Base-by-base conservation (phyloP, 805 yeast species). In the Saturnispora saitoi region DNA sequence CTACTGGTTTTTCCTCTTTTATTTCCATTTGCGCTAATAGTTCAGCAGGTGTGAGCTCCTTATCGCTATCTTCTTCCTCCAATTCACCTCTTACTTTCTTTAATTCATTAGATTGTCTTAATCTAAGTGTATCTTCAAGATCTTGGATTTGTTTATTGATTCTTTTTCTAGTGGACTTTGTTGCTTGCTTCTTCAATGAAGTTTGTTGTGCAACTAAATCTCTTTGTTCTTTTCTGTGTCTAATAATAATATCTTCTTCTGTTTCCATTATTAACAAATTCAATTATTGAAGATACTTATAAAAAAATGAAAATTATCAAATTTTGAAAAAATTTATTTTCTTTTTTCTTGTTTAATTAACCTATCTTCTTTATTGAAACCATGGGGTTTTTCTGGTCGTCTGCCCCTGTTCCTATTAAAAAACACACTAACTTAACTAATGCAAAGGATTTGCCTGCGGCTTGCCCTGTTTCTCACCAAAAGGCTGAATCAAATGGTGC, bases 351-450 rank as follows among this genome's bases (percentile, higher is more conserved):
- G 14, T 31, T 32, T n/a, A 15, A 5, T 17, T 20, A 10, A 17
- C 37, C 32, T 36, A 14, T 28, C 15, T 30, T 26, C n/a, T 10
- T 12, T 9, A 20, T 7, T 14, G 5, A n/a, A 49, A 50, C 8
- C 15, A 54, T 54, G 96, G 96, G 95, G 56, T 86, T 93, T 87
- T 86, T 88, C 63, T 88, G 96, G 96, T 83, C 91, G 14, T 49
- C 52, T n/a, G 28, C 31, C 19, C 48, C 52, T 28, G 42, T 32
- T 6, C 42, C 49, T 40, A 9, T 3, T 24, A 24, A 24, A 24
- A 9, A 24, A 3, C 28, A 24, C 28, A 24, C 28, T 24, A 24
- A 24, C 9, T 6, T 9, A 24, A 9, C 8, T 9, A 6, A 6
- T 24, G 8, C 28, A 3, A 14, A 26, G 2, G 24, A 28, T 8